A percentile compares a stretch with the other conserved stretches of the same genome.
Evolutionary conservation across 179 eudicot genomes (phyloP).

Genomic region (Camellia oleifera): DNA sequence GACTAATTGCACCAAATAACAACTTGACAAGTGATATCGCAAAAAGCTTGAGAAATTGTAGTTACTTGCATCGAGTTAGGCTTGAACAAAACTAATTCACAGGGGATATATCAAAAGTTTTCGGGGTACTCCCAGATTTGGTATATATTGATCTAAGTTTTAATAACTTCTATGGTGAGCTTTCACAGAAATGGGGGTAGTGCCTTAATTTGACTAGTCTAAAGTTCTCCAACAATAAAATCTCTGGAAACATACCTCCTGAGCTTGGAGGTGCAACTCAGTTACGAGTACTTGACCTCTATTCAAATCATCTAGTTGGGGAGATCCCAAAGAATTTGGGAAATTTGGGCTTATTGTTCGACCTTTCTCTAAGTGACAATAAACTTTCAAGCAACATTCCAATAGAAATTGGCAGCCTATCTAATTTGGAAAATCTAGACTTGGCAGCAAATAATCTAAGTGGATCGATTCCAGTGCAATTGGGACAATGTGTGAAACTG

Average conservation of each 20-base stretch:
- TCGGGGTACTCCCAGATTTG: not conserved
- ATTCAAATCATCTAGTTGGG: no score
- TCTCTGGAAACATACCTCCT: no score
- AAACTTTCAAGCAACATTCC: conserved; percentile 21
- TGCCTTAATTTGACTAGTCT: not conserved
- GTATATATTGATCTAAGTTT: conserved; percentile 5
- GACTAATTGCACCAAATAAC: not conserved
- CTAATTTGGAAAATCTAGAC: conserved; percentile 28
- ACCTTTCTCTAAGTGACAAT: no score
- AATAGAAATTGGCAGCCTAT: conserved; percentile 30
- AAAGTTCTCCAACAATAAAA: not conserved
- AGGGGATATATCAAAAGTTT: conserved; percentile 6
- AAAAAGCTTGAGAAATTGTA: conserved; percentile 7
- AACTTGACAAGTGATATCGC: not conserved
- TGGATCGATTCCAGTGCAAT: conserved; percentile 1
- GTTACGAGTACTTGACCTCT: no score
- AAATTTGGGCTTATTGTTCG: no score
- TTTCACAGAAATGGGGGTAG: not conserved
- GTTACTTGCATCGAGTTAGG: not conserved
- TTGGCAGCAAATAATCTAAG: conserved; percentile 32
- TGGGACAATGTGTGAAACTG: no score
- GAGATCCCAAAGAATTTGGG: no score
- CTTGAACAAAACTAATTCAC: not conserved
- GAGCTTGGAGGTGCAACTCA: no score
- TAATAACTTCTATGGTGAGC: conserved; percentile 2